Evolutionary conservation across 176 grass and related monocot species (phyloP).

Genomic region (Oropetium thomaeum): DNA sequence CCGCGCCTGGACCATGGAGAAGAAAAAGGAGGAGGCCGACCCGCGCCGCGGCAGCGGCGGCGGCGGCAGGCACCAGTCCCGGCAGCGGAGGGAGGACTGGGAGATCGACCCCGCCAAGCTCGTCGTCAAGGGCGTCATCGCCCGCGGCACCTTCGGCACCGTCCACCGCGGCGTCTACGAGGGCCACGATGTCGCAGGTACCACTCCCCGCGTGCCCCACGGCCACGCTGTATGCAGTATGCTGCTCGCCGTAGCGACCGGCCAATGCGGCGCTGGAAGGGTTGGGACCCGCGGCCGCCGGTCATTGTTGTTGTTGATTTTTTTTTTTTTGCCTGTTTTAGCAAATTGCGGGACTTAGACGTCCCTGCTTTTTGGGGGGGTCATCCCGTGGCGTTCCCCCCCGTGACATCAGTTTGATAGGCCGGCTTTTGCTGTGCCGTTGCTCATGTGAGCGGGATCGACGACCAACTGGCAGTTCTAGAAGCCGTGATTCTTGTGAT

Average conservation of each 20-base stretch:
- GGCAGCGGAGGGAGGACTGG: slow-evolving; percentile 54
- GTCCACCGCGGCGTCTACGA: slow-evolving; percentile 95
- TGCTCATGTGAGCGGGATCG: slow-evolving; percentile 48
- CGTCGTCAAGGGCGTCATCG: slow-evolving; percentile 72
- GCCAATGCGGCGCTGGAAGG: no score
- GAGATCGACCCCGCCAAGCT: slow-evolving; percentile 88
- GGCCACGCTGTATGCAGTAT: no score
- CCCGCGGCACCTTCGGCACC: slow-evolving; percentile 91
- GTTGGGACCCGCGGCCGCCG: no score
- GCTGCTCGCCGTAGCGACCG: not conserved
- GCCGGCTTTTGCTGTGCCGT: slow-evolving; percentile 37
- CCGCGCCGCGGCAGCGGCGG: not conserved
- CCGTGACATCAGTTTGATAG: slow-evolving; percentile 44
- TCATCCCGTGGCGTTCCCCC: not conserved
- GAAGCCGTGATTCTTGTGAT: slow-evolving; percentile 50
- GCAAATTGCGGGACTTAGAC: slow-evolving; percentile 36
- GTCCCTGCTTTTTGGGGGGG: slow-evolving; percentile 1
- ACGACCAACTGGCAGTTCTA: slow-evolving; percentile 22
- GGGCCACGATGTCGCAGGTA: slow-evolving; percentile 92
- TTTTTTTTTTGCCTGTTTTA: slow-evolving; percentile 19
- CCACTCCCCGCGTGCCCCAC: not conserved
- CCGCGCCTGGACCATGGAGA: slow-evolving; percentile 87
- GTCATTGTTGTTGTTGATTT: not conserved
- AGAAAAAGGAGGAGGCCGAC: slow-evolving; percentile 64
- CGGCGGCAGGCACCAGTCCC: not conserved